phyloP scores from a whole-genome alignment of 306 rosid species.

The Lotus japonicus region DNA sequence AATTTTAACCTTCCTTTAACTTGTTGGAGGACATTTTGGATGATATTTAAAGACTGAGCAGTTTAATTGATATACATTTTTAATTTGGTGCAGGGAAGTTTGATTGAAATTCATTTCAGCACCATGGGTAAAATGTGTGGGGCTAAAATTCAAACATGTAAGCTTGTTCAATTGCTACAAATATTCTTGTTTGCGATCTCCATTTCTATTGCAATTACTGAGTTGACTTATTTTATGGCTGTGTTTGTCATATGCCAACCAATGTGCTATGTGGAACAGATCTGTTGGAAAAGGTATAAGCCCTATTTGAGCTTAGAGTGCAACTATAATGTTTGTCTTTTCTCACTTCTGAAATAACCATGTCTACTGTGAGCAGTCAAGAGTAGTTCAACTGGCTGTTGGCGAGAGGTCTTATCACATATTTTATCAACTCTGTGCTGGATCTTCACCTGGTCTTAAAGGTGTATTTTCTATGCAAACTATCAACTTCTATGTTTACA shows the following conservation, averaged over 20 bases:
- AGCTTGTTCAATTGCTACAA: conserved; percentile 31
- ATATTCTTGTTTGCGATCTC: conserved; percentile 7
- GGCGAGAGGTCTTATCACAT: conserved; percentile 86
- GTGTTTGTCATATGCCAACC: conserved; percentile 26
- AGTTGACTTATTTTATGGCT: conserved; percentile 34
- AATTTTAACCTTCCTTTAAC: neutral
- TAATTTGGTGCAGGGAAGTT: conserved; percentile 72
- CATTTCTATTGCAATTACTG: conserved; percentile 29
- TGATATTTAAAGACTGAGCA: neutral
- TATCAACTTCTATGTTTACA: neutral
- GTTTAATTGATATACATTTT: conserved; percentile 24
- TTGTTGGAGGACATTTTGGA: conserved; percentile 16
- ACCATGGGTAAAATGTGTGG: conserved; percentile 62
- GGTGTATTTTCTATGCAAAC: conserved; percentile 37
- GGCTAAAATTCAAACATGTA: conserved; percentile 81
- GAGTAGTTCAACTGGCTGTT: conserved; percentile 63
- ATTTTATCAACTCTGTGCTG: conserved; percentile 97
- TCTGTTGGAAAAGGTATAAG: conserved; percentile 77
- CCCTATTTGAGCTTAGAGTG: conserved; percentile 22
- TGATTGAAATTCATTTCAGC: conserved; percentile 68
- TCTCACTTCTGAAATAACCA: conserved; percentile 23
- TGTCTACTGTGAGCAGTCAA: conserved; percentile 66
- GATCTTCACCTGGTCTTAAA: conserved; percentile 65
- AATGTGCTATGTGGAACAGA: conserved; percentile 40
- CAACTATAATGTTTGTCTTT: conserved; percentile 10